phyloP scores from a whole-genome alignment of 139 green algal genomes.

The Chlorella sp. region DNA sequence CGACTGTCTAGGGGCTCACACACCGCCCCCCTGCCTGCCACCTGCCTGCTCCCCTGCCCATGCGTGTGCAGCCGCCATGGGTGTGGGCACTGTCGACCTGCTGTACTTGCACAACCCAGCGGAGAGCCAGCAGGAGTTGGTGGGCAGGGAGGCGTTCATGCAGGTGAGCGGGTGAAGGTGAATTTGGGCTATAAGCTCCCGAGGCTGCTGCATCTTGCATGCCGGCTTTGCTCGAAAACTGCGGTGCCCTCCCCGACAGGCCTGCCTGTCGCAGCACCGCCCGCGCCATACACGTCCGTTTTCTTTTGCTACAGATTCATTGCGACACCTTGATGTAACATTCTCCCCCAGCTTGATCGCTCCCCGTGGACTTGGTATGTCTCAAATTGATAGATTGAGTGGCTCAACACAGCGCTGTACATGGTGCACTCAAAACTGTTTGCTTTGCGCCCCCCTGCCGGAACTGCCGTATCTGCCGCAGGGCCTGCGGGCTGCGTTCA shows the following conservation, averaged over 20 bases:
- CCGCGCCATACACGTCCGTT: not conserved
- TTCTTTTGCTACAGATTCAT: not conserved
- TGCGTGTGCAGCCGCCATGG: constrained; percentile 35
- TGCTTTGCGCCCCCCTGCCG: no score
- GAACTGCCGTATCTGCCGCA: not conserved
- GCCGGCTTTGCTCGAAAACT: not conserved
- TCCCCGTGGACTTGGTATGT: no score
- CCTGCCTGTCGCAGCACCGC: not conserved
- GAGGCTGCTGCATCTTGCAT: not conserved
- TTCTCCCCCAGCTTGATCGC: no score
- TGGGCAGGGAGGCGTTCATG: constrained; percentile 57
- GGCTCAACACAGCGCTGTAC: no score
- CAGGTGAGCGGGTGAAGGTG: not conserved
- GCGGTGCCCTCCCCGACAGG: not conserved
- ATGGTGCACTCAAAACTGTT: no score
- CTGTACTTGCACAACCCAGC: constrained; percentile 82
- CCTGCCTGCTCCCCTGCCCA: no score
- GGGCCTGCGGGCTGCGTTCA: constrained; percentile 48
- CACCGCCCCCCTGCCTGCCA: no score
- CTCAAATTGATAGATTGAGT: no score
- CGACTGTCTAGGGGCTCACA: no score
- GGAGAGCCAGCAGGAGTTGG: constrained; percentile 57
- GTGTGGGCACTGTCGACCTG: constrained; percentile 71
- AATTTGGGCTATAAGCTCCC: not conserved
- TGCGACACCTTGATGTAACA: no score